Evolutionary conservation across 257 asterid genomes (phyloP).

Genomic region (Lithospermum erythrorhizon): DNA sequence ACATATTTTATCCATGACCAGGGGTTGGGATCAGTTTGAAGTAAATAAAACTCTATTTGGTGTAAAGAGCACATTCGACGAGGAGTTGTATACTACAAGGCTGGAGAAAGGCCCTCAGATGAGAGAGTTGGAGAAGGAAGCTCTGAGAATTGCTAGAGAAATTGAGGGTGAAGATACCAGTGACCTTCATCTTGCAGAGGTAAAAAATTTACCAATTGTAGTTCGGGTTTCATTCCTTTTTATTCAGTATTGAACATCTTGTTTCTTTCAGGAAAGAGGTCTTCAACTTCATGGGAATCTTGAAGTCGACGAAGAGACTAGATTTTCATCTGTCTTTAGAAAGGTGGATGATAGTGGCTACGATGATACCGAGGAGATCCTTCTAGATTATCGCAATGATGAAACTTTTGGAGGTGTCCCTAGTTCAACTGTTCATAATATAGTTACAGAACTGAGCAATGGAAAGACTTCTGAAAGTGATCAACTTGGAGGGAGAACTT

Average conservation of each 20-base stretch:
- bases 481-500: slow-evolving; percentile 33
- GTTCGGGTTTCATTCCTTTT: neutral
- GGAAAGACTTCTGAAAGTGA: slow-evolving; percentile 25
- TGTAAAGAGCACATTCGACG: slow-evolving; percentile 84
- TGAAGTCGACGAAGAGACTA: slow-evolving; percentile 87
- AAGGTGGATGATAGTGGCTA: slow-evolving; percentile 71
- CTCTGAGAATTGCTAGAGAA: slow-evolving; percentile 74
- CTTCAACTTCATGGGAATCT: slow-evolving; percentile 46
- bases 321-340: slow-evolving; percentile 73
- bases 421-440: slow-evolving; percentile 30
- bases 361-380: slow-evolving; percentile 60
- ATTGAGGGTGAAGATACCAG: slow-evolving; percentile 89
- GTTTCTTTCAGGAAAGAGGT: slow-evolving; percentile 69
- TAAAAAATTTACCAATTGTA: slow-evolving; percentile 16
- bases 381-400: slow-evolving; percentile 54
- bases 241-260: slow-evolving; percentile 13
- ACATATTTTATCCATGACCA: slow-evolving; percentile 5
- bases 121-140: slow-evolving; percentile 84
- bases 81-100: slow-evolving; percentile 91
- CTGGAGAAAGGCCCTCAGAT: slow-evolving; percentile 87
- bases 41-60: slow-evolving; percentile 83
- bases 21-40: slow-evolving; percentile 98
- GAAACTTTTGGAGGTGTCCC: slow-evolving; percentile 73
- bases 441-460: slow-evolving; percentile 22
- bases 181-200: slow-evolving; percentile 98